Evolutionary conservation across 345 rosid genomes (phyloP), one percentile per base, ranked within the genome.

Genomic region (Ricinus communis): DNA sequence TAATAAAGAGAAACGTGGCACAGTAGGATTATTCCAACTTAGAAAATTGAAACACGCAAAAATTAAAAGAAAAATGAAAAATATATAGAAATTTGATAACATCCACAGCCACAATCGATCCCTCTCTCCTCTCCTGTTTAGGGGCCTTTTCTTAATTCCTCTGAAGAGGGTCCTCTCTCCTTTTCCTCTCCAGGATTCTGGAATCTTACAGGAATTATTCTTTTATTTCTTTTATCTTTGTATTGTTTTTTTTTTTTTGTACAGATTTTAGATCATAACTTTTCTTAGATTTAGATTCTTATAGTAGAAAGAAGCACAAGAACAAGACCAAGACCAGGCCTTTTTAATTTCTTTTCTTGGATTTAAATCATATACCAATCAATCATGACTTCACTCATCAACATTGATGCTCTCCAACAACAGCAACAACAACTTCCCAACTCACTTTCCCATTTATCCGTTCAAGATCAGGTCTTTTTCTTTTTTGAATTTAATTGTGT

Each of bases 401-500:
- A 50, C 52, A 45, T 45, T 59, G 78, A 70, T 53, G 76, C 58
- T 46, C 71, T 43, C 14, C 73, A 33, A 14, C 62, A n/a, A 13
- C 61, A 27, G 5, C 53, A 2, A 25, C 59, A 57, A 2, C 63
- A 15, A 15, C 41, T 64, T 14, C 74, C 70, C 53, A 55, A 54
- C 55, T 67, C 47, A 33, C 58, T 75, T 30, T n/a, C 5, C 38
- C 73, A 51, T 72, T 38, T 68, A 31, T 72, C 74, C 38, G 33
- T 77, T 62, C 69, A 58, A 19, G 79, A 84, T 77, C 68, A 75
- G 87, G 85, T 84, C 30, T 54, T 1, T 21, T 30, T 31, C 8
- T 21, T 7, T 36, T 36, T 51, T 30, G 27, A 15, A 24, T 54
- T 22, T 27, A 24, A 33, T 51, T n/a, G 18, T 19, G 14, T 53